Percentiles rank a stretch among this genome's conserved stretches.
phyloP scores from a whole-genome alignment of 768 basidiomycete genomes.

The Phylloporus arenicola region DNA sequence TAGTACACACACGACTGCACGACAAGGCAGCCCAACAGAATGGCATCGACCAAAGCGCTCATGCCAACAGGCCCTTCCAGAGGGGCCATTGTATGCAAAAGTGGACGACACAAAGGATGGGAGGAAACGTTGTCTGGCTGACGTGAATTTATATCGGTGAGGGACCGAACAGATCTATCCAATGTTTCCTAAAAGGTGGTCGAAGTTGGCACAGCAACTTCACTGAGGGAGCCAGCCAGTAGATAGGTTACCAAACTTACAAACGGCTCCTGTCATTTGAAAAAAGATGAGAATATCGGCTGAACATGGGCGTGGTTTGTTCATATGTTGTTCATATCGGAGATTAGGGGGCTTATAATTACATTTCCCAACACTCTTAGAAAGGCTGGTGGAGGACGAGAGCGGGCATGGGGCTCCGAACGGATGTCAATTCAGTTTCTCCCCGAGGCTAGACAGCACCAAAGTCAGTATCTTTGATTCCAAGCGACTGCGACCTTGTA shows the following conservation, averaged over 20 bases:
- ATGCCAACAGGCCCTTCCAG: constrained; percentile 24
- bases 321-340: constrained; percentile 14
- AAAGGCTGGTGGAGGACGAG: background rate
- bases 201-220: constrained; percentile 13
- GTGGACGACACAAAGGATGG: background rate
- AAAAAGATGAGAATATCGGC: constrained; percentile 5
- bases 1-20: constrained; percentile 25
- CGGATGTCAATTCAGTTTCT: background rate
- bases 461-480: too few relatives aligned
- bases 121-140: background rate
- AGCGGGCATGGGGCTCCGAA: background rate
- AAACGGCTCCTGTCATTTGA: background rate
- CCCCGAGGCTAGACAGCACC: background rate
- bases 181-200: background rate
- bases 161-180: constrained; percentile 7
- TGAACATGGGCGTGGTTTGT: constrained; percentile 5
- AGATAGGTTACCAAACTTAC: constrained; percentile 17
- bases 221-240: background rate
- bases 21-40: constrained; percentile 21
- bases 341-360: constrained; percentile 2
- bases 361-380: background rate
- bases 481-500: too few relatives aligned
- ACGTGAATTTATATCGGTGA: constrained; percentile 14
- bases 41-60: constrained; percentile 18
- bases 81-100: constrained; percentile 13